Percentiles rank a stretch among this genome's conserved stretches.
Conservation (phyloP, 352 stramenopile species). For the Blastocystis sp. region DNA sequence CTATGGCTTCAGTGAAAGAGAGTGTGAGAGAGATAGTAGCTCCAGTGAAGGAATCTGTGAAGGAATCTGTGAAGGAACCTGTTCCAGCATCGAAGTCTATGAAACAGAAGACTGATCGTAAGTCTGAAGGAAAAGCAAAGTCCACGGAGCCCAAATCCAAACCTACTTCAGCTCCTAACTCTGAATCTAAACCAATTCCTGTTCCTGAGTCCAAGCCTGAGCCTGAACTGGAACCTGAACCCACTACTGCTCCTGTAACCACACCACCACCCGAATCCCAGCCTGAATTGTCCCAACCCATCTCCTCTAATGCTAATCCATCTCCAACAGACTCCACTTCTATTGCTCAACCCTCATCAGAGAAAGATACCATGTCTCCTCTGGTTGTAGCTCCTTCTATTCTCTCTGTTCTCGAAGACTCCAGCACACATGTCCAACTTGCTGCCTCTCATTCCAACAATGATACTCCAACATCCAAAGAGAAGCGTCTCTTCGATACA, state of each 20-base stretch:
- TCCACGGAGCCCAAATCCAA: background rate
- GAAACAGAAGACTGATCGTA: background rate
- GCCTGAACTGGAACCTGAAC: background rate
- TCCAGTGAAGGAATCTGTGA: background rate
- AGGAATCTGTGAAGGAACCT: background rate
- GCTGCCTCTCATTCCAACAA: background rate
- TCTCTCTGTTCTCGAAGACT: background rate
- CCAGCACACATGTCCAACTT: background rate
- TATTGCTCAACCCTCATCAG: too few species aligned
- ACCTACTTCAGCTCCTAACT: background rate
- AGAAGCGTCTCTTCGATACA: constrained; percentile 27
- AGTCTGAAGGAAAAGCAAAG: background rate
- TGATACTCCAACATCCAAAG: background rate
- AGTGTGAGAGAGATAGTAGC: background rate
- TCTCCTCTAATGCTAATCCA: background rate
- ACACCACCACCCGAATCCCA: background rate
- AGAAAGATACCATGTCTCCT: constrained; percentile 11
- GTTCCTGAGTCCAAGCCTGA: background rate
- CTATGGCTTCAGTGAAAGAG: background rate
- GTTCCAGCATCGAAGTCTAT: background rate
- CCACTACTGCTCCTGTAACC: background rate
- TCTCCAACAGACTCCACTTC: background rate
- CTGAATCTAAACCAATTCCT: background rate
- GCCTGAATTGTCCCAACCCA: background rate
- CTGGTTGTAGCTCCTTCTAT: constrained; percentile 9